Evolutionary conservation across 2,329 filamentous ascomycete species (phyloP).

Genomic region (Alternaria gaisen): DNA sequence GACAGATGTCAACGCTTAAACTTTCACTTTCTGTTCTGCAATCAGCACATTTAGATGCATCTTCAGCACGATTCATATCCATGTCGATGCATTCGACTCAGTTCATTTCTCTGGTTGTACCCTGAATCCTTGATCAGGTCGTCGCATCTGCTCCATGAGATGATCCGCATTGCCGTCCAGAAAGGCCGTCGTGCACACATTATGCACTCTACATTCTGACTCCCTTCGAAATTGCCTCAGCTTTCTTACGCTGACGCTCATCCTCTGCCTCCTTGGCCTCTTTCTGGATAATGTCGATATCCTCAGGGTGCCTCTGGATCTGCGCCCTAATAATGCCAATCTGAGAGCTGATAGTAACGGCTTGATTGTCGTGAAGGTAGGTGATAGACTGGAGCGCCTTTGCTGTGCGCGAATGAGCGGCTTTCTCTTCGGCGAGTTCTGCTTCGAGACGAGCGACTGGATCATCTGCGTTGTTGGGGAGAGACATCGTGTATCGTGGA

Average conservation of each 20-base stretch:
- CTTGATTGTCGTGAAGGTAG: not conserved
- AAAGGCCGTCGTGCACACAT: not conserved
- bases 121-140: not conserved
- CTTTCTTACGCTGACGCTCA: not conserved
- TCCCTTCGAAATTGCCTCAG: not conserved
- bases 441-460: constrained; percentile 2
- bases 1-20: not conserved
- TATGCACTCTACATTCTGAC: not conserved
- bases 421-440: not conserved
- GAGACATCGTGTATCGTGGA: not conserved
- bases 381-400: not conserved
- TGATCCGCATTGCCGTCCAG: not conserved
- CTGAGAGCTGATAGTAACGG: not conserved
- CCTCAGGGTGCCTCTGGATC: constrained; percentile 1
- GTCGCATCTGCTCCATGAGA: not conserved
- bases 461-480: not conserved
- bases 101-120: not conserved
- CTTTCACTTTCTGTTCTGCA: not conserved
- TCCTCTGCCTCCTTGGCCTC: not conserved
- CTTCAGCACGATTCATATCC: not conserved
- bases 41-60: not conserved
- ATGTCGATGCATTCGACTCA: not conserved
- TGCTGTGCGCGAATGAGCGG: not conserved
- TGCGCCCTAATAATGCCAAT: constrained; percentile 1
- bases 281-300: not conserved